Base-by-base conservation (phyloP, 2,329 filamentous ascomycete species). In the Penicillium polonicum region DNA sequence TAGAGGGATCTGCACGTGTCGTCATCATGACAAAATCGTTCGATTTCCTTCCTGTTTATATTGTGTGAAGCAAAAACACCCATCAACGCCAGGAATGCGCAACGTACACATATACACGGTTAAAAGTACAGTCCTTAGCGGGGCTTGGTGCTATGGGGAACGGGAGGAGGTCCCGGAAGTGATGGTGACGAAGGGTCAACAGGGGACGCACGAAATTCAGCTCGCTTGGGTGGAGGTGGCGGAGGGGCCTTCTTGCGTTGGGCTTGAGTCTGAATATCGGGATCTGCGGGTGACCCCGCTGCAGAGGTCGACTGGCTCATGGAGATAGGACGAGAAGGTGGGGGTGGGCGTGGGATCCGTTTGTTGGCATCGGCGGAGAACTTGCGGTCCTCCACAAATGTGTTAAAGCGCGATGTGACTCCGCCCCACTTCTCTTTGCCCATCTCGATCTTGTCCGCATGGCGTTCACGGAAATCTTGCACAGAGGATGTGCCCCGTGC, bases 391-490 rank as follows among this genome's bases (percentile, higher is more conserved):
- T 78, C 76, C 5, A 79, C 71, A 58, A 76, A 76, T n/a, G 73
- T 76, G 60, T 81, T 82, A 48, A 83, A 72, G 31, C 76, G 78
- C 27, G 65, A 67, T 2, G 60, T 62, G 42, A 63, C 65, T 2
- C 75, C 78, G 58, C 82, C 83, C 10, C 86, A 85, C 21, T 79
- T 80, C 66, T 80, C 78, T 65, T 82, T 79, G 0, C 87, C 87
- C 6, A 83, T 76, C 1, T 83, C 82, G 6, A 89, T 83, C 69
- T 90, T 85, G 19, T 88, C 87, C 4, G 87, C 84, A 66, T 90
- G 87, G 33, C 87, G 77, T 69, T 89, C 83, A 17, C 86, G 85
- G 72, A 91, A 89, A 66, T 88, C 88, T 62, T 60, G 56, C 17
- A 60, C 49, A 8, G 55, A 58, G 21, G 59, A 48, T 12, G 49